A percentile compares a stretch with the other conserved stretches of the same genome.
These are phyloP conservation scores for Phytophthora cajani DNA, from an alignment of 352 stramenopile genomes.

Conservation along the genomic window DNA sequence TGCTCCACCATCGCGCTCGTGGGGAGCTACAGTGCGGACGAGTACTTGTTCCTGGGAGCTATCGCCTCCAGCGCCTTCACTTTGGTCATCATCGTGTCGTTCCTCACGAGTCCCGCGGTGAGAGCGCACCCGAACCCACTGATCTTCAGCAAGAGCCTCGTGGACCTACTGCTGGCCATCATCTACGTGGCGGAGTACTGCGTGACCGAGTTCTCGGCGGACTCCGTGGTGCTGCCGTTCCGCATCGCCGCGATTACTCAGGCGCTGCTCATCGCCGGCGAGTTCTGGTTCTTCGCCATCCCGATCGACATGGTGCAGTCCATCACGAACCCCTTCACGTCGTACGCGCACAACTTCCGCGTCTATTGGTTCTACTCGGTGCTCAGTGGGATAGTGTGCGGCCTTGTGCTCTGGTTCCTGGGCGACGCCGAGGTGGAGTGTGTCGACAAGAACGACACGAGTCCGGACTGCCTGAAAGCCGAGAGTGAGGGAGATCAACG, in stretches of 20 bases:
- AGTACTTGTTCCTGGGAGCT: slow-evolving; percentile 78
- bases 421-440: slow-evolving; percentile 46
- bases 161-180: slow-evolving; percentile 74
- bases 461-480: slow-evolving; percentile 32
- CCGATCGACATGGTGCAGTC: slow-evolving; percentile 90
- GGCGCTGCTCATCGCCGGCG: slow-evolving; percentile 79
- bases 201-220: slow-evolving; percentile 62
- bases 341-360: slow-evolving; percentile 83
- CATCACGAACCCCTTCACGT: slow-evolving; percentile 91
- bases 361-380: slow-evolving; percentile 88
- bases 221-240: slow-evolving; percentile 64
- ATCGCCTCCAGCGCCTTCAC: slow-evolving; percentile 79
- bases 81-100: slow-evolving; percentile 76
- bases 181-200: slow-evolving; percentile 85
- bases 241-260: slow-evolving; percentile 73
- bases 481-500: slow-evolving; percentile 41
- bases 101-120: slow-evolving; percentile 59
- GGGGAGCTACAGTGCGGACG: slow-evolving; percentile 47
- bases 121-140: slow-evolving; percentile 82
- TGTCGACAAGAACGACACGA: slow-evolving; percentile 23
- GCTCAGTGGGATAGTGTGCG: slow-evolving; percentile 73
- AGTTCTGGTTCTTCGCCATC: slow-evolving; percentile 92
- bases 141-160: slow-evolving; percentile 88
- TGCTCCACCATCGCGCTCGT: slow-evolving; percentile 46
- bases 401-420: slow-evolving; percentile 67